These are phyloP conservation scores for Artomyces pyxidatus DNA, from an alignment of 768 basidiomycete species.

Conservation along the genomic window DNA sequence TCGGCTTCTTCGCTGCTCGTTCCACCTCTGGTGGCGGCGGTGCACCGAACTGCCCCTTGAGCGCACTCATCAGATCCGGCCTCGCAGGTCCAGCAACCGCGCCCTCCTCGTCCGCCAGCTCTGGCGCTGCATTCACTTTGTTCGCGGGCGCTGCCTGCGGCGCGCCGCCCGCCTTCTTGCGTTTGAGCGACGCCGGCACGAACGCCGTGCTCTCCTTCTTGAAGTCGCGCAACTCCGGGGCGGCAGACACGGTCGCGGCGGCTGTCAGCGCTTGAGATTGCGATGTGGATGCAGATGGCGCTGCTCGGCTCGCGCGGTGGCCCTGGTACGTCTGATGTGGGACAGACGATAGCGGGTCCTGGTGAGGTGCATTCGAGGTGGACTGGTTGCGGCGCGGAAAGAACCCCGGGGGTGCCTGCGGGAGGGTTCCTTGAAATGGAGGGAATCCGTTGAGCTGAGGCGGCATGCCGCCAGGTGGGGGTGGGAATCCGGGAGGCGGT, in stretches of 20 bases:
- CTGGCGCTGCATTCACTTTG: constrained; percentile 18
- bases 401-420: constrained; percentile 38
- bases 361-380: constrained; percentile 43
- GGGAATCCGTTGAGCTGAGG: constrained; percentile 21
- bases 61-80: constrained; percentile 57
- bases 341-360: constrained; percentile 69
- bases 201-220: constrained; percentile 95
- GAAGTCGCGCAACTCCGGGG: constrained; percentile 82
- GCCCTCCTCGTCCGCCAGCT: constrained; percentile 25
- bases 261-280: constrained; percentile 26
- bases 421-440: constrained; percentile 13
- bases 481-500: constrained; percentile 16
- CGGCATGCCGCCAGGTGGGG: constrained; percentile 17
- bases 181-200: constrained; percentile 74
- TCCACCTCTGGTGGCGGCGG: constrained; percentile 14
- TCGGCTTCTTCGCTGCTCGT: constrained; percentile 23
- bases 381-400: constrained; percentile 49
- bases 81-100: constrained; percentile 31
- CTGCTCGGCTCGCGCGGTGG: constrained; percentile 41
- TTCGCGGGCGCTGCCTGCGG: constrained; percentile 21
- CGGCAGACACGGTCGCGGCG: constrained; percentile 73
- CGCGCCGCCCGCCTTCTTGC: constrained; percentile 39
- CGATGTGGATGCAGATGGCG: constrained; percentile 26
- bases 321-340: constrained; percentile 78
- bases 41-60: constrained; percentile 52